Percentiles rank a stretch among this genome's conserved stretches.
phyloP scores from a whole-genome alignment of 352 stramenopile species.

The Phytopythium cucurbitacearum region DNA sequence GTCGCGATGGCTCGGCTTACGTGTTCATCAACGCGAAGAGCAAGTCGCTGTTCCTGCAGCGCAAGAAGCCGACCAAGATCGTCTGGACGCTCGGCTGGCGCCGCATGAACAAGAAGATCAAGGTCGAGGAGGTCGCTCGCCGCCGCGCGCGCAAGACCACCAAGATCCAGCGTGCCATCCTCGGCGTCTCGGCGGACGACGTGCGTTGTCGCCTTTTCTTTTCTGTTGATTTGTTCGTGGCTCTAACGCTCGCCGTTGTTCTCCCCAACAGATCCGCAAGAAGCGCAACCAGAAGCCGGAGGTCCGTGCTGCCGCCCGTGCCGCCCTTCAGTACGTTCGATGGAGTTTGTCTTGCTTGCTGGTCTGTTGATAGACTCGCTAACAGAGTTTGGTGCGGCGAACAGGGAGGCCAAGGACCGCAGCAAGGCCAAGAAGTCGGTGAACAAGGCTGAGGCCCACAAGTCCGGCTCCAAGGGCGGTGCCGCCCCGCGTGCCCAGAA shows the following conservation, averaged over 20 bases:
- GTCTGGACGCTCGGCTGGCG: conserved; percentile 98
- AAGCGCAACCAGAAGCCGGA: conserved; percentile 96
- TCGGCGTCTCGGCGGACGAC: conserved; percentile 95
- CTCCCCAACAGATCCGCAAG: conserved; percentile 89
- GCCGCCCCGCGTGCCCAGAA: conserved; percentile 75
- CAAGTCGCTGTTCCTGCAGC: conserved; percentile 97
- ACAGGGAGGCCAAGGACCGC: conserved; percentile 80
- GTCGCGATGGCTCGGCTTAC: conserved; percentile 95
- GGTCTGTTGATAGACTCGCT: background rate
- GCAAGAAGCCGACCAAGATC: conserved; percentile 99
- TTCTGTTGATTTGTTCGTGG: background rate
- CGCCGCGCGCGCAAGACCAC: conserved; percentile 91
- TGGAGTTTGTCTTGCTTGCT: background rate
- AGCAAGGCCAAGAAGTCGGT: conserved; percentile 84
- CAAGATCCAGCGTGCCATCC: conserved; percentile 97
- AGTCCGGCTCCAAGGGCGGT: conserved; percentile 53
- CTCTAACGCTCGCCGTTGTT: background rate
- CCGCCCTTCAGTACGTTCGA: conserved; percentile 88
- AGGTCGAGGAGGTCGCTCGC: conserved; percentile 84
- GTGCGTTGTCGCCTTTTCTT: conserved; percentile 21
- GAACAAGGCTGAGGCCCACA: conserved; percentile 52
- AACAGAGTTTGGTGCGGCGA: background rate
- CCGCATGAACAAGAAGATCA: conserved; percentile 99
- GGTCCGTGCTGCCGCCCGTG: conserved; percentile 87
- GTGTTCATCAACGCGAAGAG: conserved; percentile 97